Base-by-base conservation (phyloP, 495 filamentous ascomycete genomes). In the Hyphodiscus hymeniophilus region DNA sequence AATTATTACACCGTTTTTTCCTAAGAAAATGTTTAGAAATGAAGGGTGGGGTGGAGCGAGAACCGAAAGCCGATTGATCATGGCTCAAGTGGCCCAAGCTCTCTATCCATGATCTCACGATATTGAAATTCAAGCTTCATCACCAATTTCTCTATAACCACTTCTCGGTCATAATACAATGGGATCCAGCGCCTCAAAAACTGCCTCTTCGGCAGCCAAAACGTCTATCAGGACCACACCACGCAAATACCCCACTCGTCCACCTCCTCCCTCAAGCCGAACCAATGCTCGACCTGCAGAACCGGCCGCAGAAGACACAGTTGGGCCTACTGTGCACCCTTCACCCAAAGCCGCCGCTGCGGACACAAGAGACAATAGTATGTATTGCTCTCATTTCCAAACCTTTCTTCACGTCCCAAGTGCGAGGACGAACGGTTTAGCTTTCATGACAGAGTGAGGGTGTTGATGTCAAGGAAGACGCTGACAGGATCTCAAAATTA, bases 181-280 rank as follows among this genome's bases (percentile, higher is more conserved):
- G 82, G 82, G 82, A 20, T 71, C 76, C 2, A 72, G 76, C 13
- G 57, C 74, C 28, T 86, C 82, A 5, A 86, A 85, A 63, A 76
- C 74, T 22, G 75, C 68, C 5, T 66, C 66, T 18, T 70, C 76
- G 13, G 76, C 79, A 42, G 78, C 79, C 4, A 72, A 73, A 44
- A 62, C 71, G 35, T 54, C 72, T 8, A 60, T 69, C 10, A 56
- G 64, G 12, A 50, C 65, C 1, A 54, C 65, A 16, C 41, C 63
- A 2, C 56, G 61, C 22, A 64, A 60, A 40, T 41, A 63, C 16
- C 42, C 59, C 15, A 59, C 58, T 22, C 50, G 48, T 24, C 45
- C 61, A 38, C 58, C 58, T 22, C 50, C 47, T 16, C 38, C 54
- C 21, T 43, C 61, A 38, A 36, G 26, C 20, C 7, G 11, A 2